Conservation (phyloP, 257 asterid species). For the Avicennia marina region DNA sequence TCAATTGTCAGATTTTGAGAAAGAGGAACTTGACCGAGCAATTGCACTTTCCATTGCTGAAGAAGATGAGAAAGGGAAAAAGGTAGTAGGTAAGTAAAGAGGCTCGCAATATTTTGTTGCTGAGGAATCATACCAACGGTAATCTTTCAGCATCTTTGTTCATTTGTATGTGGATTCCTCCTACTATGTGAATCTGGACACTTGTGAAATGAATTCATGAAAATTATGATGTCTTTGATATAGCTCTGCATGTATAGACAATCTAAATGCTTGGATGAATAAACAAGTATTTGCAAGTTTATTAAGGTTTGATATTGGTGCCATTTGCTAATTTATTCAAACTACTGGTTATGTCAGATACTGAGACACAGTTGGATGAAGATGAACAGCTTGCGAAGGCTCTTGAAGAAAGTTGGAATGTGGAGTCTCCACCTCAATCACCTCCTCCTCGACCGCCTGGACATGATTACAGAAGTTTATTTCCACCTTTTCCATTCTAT, state of each 20-base stretch:
- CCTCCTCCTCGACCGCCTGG: conserved; percentile 35
- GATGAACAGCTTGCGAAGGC: conserved; percentile 94
- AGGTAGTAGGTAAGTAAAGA: conserved; percentile 56
- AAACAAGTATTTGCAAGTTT: conserved; percentile 2
- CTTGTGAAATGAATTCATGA: background rate
- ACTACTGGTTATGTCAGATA: conserved; percentile 38
- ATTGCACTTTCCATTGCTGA: conserved; percentile 82
- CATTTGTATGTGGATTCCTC: too few species aligned
- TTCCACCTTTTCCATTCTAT: conserved; percentile 48
- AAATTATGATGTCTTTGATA: background rate
- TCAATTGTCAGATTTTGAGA: conserved; percentile 69
- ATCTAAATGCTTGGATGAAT: background rate
- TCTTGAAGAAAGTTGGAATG: conserved; percentile 76
- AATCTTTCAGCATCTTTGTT: conserved; percentile 19
- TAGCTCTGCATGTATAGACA: background rate
- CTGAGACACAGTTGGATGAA: conserved; percentile 64
- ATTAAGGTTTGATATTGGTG: background rate
- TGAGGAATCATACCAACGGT: conserved; percentile 17
- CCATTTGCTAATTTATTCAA: conserved; percentile 5
- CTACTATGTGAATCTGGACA: too few species aligned
- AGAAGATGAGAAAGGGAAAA: conserved; percentile 65
- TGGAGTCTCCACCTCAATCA: conserved; percentile 59
- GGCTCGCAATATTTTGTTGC: conserved; percentile 9
- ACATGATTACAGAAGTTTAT: conserved; percentile 56
- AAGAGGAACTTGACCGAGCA: conserved; percentile 83